Percentiles rank a stretch among this genome's conserved stretches.
These are phyloP conservation scores for Linanthus parryae DNA, from an alignment of 148 eudicot species.

Conservation along the genomic window DNA sequence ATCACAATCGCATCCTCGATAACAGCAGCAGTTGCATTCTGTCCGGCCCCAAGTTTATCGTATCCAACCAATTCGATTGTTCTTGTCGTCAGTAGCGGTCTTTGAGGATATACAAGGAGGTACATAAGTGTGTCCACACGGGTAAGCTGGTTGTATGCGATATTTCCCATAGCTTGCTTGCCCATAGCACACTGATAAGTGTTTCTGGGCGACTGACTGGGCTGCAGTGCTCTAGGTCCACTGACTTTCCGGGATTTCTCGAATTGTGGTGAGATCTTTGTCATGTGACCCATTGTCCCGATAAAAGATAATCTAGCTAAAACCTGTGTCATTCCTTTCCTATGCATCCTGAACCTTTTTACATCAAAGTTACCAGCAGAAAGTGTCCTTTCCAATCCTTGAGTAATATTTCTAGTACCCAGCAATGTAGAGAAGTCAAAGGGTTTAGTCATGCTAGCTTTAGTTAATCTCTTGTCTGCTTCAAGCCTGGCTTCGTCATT, in stretches of 20 bases:
- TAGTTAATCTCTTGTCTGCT: slow-evolving; percentile 35
- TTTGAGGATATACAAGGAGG: slow-evolving; percentile 94
- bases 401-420: too few species aligned
- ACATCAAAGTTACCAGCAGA: slow-evolving; percentile 84
- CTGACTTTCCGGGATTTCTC: slow-evolving; percentile 97
- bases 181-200: slow-evolving; percentile 99
- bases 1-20: slow-evolving; percentile 99
- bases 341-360: slow-evolving; percentile 69
- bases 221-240: slow-evolving; percentile 98
- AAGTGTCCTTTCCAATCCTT: slow-evolving; percentile 74
- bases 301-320: slow-evolving; percentile 82
- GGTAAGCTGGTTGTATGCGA: slow-evolving; percentile 88
- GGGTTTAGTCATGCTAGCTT: slow-evolving; percentile 45
- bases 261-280: slow-evolving; percentile 83
- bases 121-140: slow-evolving; percentile 87
- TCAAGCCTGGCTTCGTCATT: slow-evolving; percentile 28
- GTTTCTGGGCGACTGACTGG: too few species aligned
- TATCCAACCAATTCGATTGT: slow-evolving; percentile 97
- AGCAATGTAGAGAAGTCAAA: slow-evolving; percentile 74
- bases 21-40: slow-evolving; percentile 98
- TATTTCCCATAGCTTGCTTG: slow-evolving; percentile 99
- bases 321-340: slow-evolving; percentile 92
- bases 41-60: slow-evolving; percentile 99
- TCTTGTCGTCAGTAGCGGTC: slow-evolving; percentile 87
- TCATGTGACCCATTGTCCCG: slow-evolving; percentile 75